phyloP scores from a whole-genome alignment of 2,329 filamentous ascomycete genomes.

The Paecilomyces variotii region DNA sequence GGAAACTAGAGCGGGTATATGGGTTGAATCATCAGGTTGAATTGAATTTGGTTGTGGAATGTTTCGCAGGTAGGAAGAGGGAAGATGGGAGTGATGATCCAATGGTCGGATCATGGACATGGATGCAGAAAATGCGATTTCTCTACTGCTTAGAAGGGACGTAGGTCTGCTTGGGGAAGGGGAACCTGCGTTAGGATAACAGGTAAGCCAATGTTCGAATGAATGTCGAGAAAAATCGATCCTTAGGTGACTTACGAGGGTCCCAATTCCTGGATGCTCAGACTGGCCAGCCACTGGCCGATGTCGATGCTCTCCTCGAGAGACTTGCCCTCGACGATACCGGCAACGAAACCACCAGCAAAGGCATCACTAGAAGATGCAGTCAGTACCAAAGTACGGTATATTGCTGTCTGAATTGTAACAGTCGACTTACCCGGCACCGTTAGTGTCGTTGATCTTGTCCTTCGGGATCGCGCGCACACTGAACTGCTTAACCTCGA shows the following conservation, averaged over 20 bases:
- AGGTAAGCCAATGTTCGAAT: conserved; percentile 10
- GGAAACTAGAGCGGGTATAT: conserved; percentile 25
- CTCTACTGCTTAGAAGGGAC: conserved; percentile 33
- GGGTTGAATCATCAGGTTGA: conserved; percentile 32
- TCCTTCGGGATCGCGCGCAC: conserved; percentile 70
- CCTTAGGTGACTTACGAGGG: conserved; percentile 66
- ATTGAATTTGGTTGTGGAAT: conserved; percentile 15
- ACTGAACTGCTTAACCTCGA: conserved; percentile 64
- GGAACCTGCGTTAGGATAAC: conserved; percentile 50
- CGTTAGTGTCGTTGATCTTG: conserved; percentile 91
- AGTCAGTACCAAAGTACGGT: not conserved
- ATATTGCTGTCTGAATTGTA: not conserved
- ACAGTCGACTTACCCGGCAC: conserved; percentile 56
- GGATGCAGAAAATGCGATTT: not conserved
- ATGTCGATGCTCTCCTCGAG: conserved; percentile 75
- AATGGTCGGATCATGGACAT: not conserved
- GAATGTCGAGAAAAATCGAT: not conserved
- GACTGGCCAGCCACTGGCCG: conserved; percentile 91
- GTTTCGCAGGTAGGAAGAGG: not conserved
- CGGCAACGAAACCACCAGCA: conserved; percentile 86
- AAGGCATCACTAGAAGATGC: conserved; percentile 69
- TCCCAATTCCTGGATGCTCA: conserved; percentile 91
- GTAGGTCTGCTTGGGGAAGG: conserved; percentile 75
- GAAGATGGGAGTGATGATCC: not conserved
- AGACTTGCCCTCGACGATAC: conserved; percentile 74